A percentile compares a stretch with the other conserved stretches of the same genome.
Evolutionary conservation across 2,329 filamentous ascomycete genomes (phyloP).

Genomic region (Fusarium illudens): DNA sequence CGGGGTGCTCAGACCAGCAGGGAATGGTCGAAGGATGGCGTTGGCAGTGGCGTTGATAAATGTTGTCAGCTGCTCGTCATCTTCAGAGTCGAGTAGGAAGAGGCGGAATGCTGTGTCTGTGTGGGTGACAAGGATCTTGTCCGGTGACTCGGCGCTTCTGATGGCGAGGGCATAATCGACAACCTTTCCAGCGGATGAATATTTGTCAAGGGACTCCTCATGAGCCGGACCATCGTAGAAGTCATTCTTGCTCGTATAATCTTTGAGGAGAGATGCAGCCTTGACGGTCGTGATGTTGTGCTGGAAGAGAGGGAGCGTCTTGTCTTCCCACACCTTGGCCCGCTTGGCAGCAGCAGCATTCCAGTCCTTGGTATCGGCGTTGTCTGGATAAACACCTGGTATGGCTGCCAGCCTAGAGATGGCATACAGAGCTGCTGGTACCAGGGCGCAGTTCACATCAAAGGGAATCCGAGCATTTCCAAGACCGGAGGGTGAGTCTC

Average conservation of each 20-base stretch:
- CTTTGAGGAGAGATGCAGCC: slow-evolving; percentile 57
- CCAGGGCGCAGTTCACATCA: slow-evolving; percentile 70
- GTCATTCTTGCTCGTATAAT: slow-evolving; percentile 53
- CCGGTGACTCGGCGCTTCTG: slow-evolving; percentile 58
- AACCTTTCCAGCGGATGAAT: slow-evolving; percentile 49
- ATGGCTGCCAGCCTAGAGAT: slow-evolving; percentile 60
- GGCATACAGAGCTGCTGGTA: slow-evolving; percentile 67
- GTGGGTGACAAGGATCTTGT: slow-evolving; percentile 66
- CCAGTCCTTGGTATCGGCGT: slow-evolving; percentile 51
- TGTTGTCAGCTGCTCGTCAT: slow-evolving; percentile 62
- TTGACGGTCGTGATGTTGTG: slow-evolving; percentile 50
- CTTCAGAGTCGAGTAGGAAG: slow-evolving; percentile 68
- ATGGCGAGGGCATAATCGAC: slow-evolving; percentile 66
- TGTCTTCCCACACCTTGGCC: slow-evolving; percentile 69
- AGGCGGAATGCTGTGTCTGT: slow-evolving; percentile 71
- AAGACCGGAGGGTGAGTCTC: slow-evolving; percentile 67
- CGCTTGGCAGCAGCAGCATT: slow-evolving; percentile 54
- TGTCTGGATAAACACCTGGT: slow-evolving; percentile 59
- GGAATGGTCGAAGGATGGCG: slow-evolving; percentile 65
- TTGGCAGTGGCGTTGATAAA: slow-evolving; percentile 67
- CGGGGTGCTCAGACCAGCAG: slow-evolving; percentile 64
- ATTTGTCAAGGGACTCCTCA: slow-evolving; percentile 45
- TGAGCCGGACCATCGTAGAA: slow-evolving; percentile 57
- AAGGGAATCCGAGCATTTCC: slow-evolving; percentile 71
- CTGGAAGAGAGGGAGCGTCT: slow-evolving; percentile 66